Evolutionary conservation across 352 stramenopile genomes (phyloP).

Genomic region (Plasmopara viticola): DNA sequence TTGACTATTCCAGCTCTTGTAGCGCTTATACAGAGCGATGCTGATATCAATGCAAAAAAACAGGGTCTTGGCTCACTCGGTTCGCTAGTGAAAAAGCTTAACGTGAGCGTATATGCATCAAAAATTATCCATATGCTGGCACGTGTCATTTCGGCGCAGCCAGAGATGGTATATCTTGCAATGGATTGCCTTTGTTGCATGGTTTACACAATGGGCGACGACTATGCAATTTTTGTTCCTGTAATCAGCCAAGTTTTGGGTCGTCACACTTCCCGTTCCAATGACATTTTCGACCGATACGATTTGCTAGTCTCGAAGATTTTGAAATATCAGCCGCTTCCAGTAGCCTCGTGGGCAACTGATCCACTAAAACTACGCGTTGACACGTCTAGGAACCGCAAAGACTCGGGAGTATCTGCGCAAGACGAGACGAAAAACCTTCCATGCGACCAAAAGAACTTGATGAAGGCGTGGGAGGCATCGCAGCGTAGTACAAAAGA

Average conservation of each 20-base stretch:
- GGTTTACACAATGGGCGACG: conserved; percentile 86
- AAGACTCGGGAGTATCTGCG: conserved; percentile 26
- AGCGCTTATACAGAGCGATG: conserved; percentile 77
- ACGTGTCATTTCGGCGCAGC: conserved; percentile 75
- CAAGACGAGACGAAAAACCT: conserved; percentile 71
- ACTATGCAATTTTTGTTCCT: conserved; percentile 86
- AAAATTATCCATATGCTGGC: conserved; percentile 89
- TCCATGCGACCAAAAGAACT: conserved; percentile 75
- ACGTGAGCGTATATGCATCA: conserved; percentile 82
- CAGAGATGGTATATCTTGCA: conserved; percentile 77
- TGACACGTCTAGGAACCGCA: conserved; percentile 29
- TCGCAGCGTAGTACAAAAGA: conserved; percentile 82
- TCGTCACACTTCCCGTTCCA: conserved; percentile 53
- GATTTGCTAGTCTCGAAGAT: conserved; percentile 85
- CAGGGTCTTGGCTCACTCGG: conserved; percentile 76
- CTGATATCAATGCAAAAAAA: conserved; percentile 72
- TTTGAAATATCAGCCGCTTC: conserved; percentile 80
- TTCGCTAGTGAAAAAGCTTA: conserved; percentile 85
- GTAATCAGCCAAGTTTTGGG: conserved; percentile 80
- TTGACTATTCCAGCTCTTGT: conserved; percentile 81
- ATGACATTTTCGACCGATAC: conserved; percentile 86
- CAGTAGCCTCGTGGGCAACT: conserved; percentile 74
- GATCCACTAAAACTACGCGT: conserved; percentile 53
- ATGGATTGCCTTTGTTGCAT: conserved; percentile 87
- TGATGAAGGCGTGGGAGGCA: conserved; percentile 83